Evolutionary conservation across 495 filamentous ascomycete genomes (phyloP).

Genomic region (Alectoria sarmentosa): DNA sequence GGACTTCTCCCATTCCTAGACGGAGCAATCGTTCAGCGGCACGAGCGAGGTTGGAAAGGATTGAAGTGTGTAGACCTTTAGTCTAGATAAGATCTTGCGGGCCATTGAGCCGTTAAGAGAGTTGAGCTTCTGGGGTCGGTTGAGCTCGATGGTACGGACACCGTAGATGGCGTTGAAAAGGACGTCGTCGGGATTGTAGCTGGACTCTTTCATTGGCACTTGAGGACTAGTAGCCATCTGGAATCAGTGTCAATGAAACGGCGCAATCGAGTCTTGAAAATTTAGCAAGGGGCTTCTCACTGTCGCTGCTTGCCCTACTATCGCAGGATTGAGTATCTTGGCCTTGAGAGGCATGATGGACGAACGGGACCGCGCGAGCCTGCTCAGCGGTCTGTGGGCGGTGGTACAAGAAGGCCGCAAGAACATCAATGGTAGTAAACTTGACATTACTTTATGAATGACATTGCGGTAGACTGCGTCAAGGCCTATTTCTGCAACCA

Average conservation of each 20-base stretch:
- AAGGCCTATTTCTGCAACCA: too few species aligned
- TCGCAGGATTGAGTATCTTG: conserved; percentile 61
- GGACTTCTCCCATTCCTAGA: conserved; percentile 80
- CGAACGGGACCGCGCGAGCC: conserved; percentile 43
- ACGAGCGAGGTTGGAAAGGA: conserved; percentile 18
- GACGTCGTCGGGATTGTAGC: conserved; percentile 83
- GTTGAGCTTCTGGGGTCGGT: conserved; percentile 85
- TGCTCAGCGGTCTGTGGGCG: conserved; percentile 45
- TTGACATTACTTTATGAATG: conserved; percentile 6
- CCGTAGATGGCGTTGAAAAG: conserved; percentile 83
- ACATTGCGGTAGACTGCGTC: too few species aligned
- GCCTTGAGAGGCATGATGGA: conserved; percentile 80
- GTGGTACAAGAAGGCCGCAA: conserved; percentile 41
- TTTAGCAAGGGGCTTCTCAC: conserved; percentile 29
- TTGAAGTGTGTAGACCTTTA: conserved; percentile 46
- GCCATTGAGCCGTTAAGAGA: conserved; percentile 90
- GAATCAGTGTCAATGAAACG: conserved; percentile 6
- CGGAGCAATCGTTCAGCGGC: not conserved
- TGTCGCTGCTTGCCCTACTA: conserved; percentile 42
- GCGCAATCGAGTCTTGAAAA: not conserved
- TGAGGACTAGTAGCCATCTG: conserved; percentile 51
- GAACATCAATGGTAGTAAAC: conserved; percentile 43
- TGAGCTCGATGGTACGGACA: conserved; percentile 86
- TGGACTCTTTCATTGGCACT: conserved; percentile 47
- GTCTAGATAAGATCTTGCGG: conserved; percentile 77